Conservation (phyloP, 148 eudicot species). For the Talinum fruticosum region DNA sequence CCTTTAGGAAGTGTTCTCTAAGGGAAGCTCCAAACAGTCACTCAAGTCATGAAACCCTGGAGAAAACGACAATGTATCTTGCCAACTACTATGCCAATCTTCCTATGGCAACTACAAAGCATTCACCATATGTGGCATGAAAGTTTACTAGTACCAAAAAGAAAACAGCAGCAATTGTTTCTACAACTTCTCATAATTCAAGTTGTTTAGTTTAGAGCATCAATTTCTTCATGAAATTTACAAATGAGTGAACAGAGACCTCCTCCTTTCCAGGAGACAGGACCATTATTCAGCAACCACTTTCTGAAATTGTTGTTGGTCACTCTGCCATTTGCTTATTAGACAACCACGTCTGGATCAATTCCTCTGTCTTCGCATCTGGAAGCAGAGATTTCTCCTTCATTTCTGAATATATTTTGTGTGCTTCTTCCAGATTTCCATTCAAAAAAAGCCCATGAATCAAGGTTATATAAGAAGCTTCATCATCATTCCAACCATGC, state of each 20-base stretch:
- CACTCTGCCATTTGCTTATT: constrained; percentile 45
- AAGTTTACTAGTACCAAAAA: constrained; percentile 34
- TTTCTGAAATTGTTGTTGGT: constrained; percentile 16
- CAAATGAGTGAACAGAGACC: constrained; percentile 13
- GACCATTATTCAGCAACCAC: constrained; percentile 20
- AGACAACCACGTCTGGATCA: constrained; percentile 62
- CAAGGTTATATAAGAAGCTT: constrained; percentile 60
- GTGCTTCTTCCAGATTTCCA: constrained; percentile 72
- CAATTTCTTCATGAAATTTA: constrained; percentile 24
- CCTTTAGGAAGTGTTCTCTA: neutral
- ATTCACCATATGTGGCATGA: neutral
- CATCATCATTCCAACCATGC: constrained; percentile 60
- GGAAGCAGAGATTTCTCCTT: constrained; percentile 57
- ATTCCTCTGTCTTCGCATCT: constrained; percentile 62
- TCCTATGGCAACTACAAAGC: neutral
- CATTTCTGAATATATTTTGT: constrained; percentile 65
- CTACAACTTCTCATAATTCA: constrained; percentile 36
- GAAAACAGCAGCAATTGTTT: constrained; percentile 38
- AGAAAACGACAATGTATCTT: neutral
- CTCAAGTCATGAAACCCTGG: neutral
- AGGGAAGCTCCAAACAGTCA: neutral
- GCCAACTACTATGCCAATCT: neutral
- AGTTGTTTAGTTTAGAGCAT: constrained; percentile 34
- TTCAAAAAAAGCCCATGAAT: constrained; percentile 82
- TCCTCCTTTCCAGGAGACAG: constrained; percentile 13